A percentile compares a stretch with the other conserved stretches of the same genome.
Conservation (phyloP, 495 filamentous ascomycete genomes). For the Xylaria sp. region DNA sequence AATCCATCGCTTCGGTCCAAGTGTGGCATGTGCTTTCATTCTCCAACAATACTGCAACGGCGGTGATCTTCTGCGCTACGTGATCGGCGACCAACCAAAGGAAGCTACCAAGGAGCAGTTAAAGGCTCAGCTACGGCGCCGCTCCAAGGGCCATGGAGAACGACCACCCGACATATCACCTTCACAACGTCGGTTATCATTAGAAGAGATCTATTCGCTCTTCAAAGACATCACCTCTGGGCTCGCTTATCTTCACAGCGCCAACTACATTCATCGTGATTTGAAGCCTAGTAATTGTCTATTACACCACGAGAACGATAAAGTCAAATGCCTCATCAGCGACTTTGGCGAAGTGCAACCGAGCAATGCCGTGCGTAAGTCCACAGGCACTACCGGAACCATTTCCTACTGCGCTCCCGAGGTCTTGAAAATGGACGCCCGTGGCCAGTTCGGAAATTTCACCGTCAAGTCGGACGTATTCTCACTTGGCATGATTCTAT, state of each 20-base stretch:
- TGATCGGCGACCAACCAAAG: conserved; percentile 70
- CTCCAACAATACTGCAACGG: conserved; percentile 96
- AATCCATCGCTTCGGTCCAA: conserved; percentile 84
- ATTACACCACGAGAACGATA: conserved; percentile 74
- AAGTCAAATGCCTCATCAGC: conserved; percentile 83
- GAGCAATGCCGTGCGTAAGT: conserved; percentile 78
- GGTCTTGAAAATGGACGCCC: conserved; percentile 74
- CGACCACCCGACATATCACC: conserved; percentile 49
- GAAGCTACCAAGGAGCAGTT: conserved; percentile 75
- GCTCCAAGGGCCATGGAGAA: conserved; percentile 65
- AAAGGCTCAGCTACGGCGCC: conserved; percentile 83
- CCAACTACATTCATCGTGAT: conserved; percentile 95
- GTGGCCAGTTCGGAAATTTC: conserved; percentile 85
- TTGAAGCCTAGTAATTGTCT: conserved; percentile 96
- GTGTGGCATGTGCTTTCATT: conserved; percentile 94
- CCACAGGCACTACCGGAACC: conserved; percentile 92
- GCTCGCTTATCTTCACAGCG: conserved; percentile 86
- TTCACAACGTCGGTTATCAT: conserved; percentile 68
- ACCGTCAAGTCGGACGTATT: conserved; percentile 96
- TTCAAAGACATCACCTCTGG: conserved; percentile 96
- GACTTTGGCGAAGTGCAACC: conserved; percentile 96
- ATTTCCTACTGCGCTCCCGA: conserved; percentile 98
- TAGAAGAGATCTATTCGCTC: conserved; percentile 95
- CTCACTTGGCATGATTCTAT: conserved; percentile 95
- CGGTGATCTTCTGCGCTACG: conserved; percentile 88